Percentiles rank a stretch among this genome's conserved stretches.
Conservation (phyloP, 208 protist species). For the Jaenimonas drosophilae region DNA sequence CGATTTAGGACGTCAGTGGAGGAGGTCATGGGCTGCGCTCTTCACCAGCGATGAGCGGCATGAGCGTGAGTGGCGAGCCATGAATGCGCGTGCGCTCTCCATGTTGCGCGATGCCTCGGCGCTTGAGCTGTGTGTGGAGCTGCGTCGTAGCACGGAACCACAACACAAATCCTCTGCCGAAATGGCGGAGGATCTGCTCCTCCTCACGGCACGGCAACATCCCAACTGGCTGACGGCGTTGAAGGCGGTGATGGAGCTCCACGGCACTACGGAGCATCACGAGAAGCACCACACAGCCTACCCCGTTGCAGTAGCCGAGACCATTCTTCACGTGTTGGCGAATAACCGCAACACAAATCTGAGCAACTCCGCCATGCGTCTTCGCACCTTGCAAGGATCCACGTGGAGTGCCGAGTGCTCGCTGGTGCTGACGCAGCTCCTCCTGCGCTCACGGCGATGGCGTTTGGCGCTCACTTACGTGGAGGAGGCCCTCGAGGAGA, state of each 20-base stretch:
- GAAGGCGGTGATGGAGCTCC: slow-evolving; percentile 12
- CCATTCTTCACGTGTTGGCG: slow-evolving; percentile 27
- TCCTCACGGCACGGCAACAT: slow-evolving; percentile 30
- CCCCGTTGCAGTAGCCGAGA: slow-evolving; percentile 15
- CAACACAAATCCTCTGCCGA: too few species aligned
- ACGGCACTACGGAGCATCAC: slow-evolving; percentile 10
- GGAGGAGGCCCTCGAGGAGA: slow-evolving; percentile 19
- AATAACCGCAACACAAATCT: slow-evolving; percentile 49
- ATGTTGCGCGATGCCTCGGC: slow-evolving; percentile 22
- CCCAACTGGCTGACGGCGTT: slow-evolving; percentile 40
- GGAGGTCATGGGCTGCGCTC: slow-evolving; percentile 20
- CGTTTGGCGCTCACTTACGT: slow-evolving; percentile 31
- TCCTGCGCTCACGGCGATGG: slow-evolving; percentile 58
- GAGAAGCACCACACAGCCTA: slow-evolving; percentile 5
- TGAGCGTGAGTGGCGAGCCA: slow-evolving; percentile 10
- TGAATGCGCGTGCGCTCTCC: slow-evolving; percentile 36
- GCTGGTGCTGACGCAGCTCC: slow-evolving; percentile 31
- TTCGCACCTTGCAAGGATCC: slow-evolving; percentile 20
- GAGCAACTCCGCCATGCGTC: slow-evolving; percentile 49
- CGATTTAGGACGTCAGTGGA: slow-evolving; percentile 44
- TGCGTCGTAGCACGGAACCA: too few species aligned
- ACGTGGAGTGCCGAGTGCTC: slow-evolving; percentile 30
- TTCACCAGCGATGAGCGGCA: slow-evolving; percentile 15
- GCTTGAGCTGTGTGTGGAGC: slow-evolving; percentile 12
- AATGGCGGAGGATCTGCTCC: slow-evolving; percentile 19